Evolutionary conservation across 1,139 yeast genomes (phyloP).

Genomic region (Debaryomycetaceae sp.): DNA sequence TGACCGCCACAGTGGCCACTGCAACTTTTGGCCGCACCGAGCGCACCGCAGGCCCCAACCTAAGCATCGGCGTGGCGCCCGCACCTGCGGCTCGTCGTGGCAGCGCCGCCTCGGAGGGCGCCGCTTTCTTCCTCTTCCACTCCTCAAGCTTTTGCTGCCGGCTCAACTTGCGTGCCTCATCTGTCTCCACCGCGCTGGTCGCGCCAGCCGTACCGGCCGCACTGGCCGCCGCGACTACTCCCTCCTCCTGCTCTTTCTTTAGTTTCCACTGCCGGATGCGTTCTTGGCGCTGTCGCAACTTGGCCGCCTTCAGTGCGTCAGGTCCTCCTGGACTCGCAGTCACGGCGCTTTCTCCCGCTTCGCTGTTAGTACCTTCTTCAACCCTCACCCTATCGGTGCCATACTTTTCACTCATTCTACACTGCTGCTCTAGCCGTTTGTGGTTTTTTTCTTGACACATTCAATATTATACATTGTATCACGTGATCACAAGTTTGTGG

Average conservation of each 20-base stretch:
- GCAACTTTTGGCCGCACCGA: no score
- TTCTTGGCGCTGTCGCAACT: conserved; percentile 33
- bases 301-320: conserved; percentile 26
- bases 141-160: conserved; percentile 34
- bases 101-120: no score
- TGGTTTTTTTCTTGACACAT: background rate
- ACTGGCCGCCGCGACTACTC: conserved; percentile 7
- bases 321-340: no score
- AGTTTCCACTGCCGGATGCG: conserved; percentile 39
- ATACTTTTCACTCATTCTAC: no score
- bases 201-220: background rate
- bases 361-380: conserved; percentile 8
- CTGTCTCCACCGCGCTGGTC: conserved; percentile 10
- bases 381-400: conserved; percentile 4
- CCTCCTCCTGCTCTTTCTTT: conserved; percentile 27
- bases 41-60: no score
- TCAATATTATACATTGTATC: background rate
- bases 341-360: no score
- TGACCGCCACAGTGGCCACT: no score
- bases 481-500: conserved; percentile 57
- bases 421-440: background rate
- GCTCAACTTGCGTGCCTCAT: conserved; percentile 15
- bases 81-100: no score
- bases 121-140: conserved; percentile 32
- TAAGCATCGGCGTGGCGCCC: no score